These are phyloP conservation scores for Amaranthus cruentus DNA, from an alignment of 148 eudicot genomes.

Conservation along the genomic window DNA sequence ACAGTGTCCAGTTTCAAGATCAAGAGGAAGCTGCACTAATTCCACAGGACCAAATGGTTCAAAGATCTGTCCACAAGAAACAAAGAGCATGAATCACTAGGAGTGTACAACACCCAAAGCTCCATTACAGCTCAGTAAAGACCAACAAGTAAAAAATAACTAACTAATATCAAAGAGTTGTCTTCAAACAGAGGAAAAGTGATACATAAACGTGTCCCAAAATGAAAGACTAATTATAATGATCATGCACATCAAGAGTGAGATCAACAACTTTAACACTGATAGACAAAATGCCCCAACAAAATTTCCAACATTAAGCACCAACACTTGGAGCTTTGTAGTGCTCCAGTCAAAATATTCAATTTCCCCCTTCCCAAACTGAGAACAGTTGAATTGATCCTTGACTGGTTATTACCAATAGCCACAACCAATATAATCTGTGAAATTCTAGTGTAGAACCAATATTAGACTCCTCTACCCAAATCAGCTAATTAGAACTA, in stretches of 20 bases:
- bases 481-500: not conserved
- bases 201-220: not conserved
- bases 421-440: not conserved
- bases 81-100: not conserved
- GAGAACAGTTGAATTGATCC: not conserved
- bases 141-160: not conserved
- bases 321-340: not conserved
- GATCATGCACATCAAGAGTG: no score
- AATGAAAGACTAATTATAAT: no score
- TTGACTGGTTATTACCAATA: not conserved
- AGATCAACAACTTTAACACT: no score
- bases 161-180: not conserved
- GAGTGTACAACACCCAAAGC: not conserved
- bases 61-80: conserved; percentile 49
- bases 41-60: conserved; percentile 98
- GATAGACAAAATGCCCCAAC: not conserved
- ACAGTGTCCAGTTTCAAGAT: conserved; percentile 96
- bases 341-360: not conserved
- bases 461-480: not conserved
- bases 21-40: conserved; percentile 95
- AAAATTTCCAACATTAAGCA: not conserved
- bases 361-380: not conserved
- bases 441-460: no score
- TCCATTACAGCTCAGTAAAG: not conserved
- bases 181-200: not conserved